These are phyloP conservation scores for Camellia oleifera DNA, from an alignment of 179 eudicot species.

Conservation along the genomic window DNA sequence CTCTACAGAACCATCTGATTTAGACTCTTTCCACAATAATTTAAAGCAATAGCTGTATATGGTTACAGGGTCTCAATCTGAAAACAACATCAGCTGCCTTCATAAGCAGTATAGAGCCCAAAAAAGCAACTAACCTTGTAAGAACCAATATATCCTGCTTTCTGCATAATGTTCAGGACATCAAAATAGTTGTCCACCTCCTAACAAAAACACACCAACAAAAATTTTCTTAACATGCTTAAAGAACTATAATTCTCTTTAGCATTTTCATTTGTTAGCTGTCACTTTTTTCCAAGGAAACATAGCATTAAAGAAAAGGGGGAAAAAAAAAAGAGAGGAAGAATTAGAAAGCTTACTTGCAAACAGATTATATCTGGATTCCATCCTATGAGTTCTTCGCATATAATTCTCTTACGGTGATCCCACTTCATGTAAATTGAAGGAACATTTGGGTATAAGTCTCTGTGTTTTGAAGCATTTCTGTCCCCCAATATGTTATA, in stretches of 20 bases:
- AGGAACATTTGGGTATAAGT: constrained; percentile 27
- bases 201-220: constrained; percentile 18
- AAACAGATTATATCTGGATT: constrained; percentile 32
- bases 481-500: constrained; percentile 34
- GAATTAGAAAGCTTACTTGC: constrained; percentile 24
- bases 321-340: background rate
- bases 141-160: constrained; percentile 31
- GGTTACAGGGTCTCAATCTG: background rate
- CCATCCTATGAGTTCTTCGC: constrained; percentile 27
- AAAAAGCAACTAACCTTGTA: constrained; percentile 25
- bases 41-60: background rate
- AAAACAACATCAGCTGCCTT: background rate
- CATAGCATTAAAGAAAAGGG: background rate
- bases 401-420: constrained; percentile 23
- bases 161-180: constrained; percentile 20
- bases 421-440: constrained; percentile 31
- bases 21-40: background rate
- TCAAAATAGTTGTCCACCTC: constrained; percentile 41
- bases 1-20: constrained; percentile 19
- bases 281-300: background rate
- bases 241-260: background rate
- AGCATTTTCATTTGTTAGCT: background rate
- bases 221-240: background rate
- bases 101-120: background rate
- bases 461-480: constrained; percentile 33